Percentiles rank a stretch among this genome's conserved stretches.
Evolutionary conservation across 2,329 filamentous ascomycete species (phyloP).

Genomic region (Aspergillus aculeatus): DNA sequence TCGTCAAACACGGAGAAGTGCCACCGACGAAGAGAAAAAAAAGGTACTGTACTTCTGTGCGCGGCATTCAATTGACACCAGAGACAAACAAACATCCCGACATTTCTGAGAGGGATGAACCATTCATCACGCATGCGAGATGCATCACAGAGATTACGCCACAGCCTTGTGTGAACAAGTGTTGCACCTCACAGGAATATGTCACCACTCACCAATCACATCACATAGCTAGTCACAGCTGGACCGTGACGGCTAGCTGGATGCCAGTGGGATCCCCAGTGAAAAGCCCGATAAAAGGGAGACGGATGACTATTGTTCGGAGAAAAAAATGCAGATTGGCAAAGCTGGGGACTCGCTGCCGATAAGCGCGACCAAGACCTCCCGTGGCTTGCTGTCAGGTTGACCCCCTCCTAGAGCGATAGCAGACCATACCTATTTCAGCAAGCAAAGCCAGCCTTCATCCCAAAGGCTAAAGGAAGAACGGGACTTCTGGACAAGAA

Average conservation of each 20-base stretch:
- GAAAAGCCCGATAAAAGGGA: conserved; percentile 2
- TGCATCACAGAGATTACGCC: background rate
- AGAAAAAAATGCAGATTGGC: background rate
- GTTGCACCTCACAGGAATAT: background rate
- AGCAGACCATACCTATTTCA: conserved; percentile 10
- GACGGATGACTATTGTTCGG: background rate
- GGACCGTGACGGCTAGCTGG: conserved; percentile 2
- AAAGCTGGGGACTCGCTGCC: background rate
- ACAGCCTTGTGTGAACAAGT: background rate
- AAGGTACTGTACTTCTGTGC: background rate
- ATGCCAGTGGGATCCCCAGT: background rate
- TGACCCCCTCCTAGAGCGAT: background rate
- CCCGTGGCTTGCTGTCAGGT: background rate
- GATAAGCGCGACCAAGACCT: conserved; percentile 1
- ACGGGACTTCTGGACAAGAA: conserved; percentile 3
- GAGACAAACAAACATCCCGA: background rate
- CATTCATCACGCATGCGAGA: background rate
- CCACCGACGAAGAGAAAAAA: background rate
- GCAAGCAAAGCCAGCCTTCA: background rate
- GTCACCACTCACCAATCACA: background rate
- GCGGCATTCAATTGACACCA: background rate
- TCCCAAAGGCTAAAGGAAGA: conserved; percentile 6
- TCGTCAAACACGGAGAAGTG: background rate
- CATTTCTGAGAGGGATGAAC: background rate
- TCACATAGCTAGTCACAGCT: conserved; percentile 5